These are phyloP conservation scores for Pichia paraexigua DNA, from an alignment of 805 yeast species.

Conservation along the genomic window DNA sequence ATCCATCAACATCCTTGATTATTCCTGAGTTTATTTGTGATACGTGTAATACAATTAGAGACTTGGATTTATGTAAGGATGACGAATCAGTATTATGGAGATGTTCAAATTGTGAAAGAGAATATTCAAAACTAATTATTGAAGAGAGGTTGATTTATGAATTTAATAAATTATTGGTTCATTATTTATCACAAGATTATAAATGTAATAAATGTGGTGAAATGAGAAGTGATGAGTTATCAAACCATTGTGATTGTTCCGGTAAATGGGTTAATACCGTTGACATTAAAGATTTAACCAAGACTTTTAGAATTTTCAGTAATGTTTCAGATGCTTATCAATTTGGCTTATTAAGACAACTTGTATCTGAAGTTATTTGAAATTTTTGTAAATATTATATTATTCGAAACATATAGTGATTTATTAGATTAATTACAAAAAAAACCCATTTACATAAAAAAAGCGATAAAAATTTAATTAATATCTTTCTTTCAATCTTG, in stretches of 20 bases:
- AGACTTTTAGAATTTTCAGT: conserved; percentile 40
- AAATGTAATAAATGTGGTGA: conserved; percentile 70
- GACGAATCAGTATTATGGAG: conserved; percentile 43
- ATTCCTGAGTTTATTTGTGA: conserved; percentile 69
- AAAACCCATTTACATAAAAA: neutral
- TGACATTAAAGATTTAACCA: conserved; percentile 35
- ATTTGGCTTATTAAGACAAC: conserved; percentile 43
- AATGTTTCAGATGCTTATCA: conserved; percentile 56
- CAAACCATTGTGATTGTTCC: conserved; percentile 76
- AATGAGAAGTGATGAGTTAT: conserved; percentile 59
- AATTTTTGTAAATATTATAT: neutral
- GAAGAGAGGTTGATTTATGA: conserved; percentile 76
- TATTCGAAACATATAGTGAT: neutral
- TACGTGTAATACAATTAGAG: conserved; percentile 65
- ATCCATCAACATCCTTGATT: conserved; percentile 66
- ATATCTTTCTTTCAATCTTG: conserved; percentile 94
- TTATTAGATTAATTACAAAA: neutral
- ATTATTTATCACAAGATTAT: conserved; percentile 71
- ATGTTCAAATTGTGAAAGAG: conserved; percentile 59
- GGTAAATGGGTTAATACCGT: conserved; percentile 71
- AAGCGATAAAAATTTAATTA: conserved; percentile 25
- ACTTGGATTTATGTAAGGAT: conserved; percentile 76
- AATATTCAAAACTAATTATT: conserved; percentile 56
- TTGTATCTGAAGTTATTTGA: conserved; percentile 20
- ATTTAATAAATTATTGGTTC: conserved; percentile 45